Base-by-base conservation (phyloP, 1,139 yeast genomes). In the Candida neerlandica region DNA sequence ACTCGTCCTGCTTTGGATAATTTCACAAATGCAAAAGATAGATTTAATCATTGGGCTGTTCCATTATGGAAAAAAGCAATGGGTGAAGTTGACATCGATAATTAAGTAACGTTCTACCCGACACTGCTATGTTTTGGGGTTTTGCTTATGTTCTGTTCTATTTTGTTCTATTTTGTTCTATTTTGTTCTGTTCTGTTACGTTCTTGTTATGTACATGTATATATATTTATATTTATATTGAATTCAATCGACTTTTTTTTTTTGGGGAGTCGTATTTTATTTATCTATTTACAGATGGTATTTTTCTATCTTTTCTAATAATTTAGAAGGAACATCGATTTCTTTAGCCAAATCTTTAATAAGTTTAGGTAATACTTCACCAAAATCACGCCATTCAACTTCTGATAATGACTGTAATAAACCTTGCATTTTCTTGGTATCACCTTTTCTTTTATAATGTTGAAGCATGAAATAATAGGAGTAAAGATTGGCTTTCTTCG, bases 1-100 rank as follows among this genome's bases (percentile, higher is more conserved):
- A 96, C 96, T 19, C 81, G 99, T 57, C 99, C 99, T 0, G 99
- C 97, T 1, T 73, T 92, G 57, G 99, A 95, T 66, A 76, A 76
- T 51, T 63, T 83, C 1, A 69, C 73, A 0, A 85, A 78, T 58
- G 89, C 85, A 3, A 62, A 68, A 45, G 98, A 90, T 65, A 77
- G 98, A 54, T 71, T 85, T 52, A 65, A 66, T 39, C 81, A 76
- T 58, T 76, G 79, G 79, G 63, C 71, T 14, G 61, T 56, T 15
- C 81, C 81, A 0, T 57, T 74, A 43, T 76, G 76, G 72, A 64
- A 62, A 45, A 61, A 66, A 54, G 80, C 81, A 35, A 75, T 76
- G 80, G 80, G 80, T 3, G 73, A 71, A 30, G 61, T 65, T 46
- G 61, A 59, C 30, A 29, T 37, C 21, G 58, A 51, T 14, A 38